Percentiles rank a stretch among this genome's conserved stretches.
Conservation (phyloP, 148 eudicot species). For the Spergularia marina region DNA sequence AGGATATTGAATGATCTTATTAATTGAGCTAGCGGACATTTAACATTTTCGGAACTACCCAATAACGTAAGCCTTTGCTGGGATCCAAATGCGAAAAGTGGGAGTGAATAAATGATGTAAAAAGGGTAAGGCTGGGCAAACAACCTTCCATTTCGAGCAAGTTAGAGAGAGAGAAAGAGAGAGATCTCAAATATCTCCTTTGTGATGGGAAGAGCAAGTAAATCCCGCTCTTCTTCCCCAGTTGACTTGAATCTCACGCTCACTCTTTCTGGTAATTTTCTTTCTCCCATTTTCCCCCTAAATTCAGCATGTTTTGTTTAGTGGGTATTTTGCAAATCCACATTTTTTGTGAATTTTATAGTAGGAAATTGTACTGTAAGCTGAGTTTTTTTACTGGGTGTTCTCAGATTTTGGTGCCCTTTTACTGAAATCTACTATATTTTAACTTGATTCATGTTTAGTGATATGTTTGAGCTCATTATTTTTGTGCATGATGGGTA, state of each 20-base stretch:
- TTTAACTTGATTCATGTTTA: neutral
- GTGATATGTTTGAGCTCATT: neutral
- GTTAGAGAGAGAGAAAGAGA: neutral
- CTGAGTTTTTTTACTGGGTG: neutral
- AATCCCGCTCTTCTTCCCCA: conserved; percentile 14
- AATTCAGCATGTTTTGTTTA: neutral
- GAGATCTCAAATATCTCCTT: neutral
- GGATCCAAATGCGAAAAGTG: too few species aligned
- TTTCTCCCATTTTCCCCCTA: neutral
- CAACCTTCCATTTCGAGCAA: neutral
- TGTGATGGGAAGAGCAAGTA: conserved; percentile 15
- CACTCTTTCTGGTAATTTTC: conserved; percentile 6
- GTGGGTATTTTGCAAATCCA: neutral
- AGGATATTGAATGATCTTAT: too few species aligned
- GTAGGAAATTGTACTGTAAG: neutral
- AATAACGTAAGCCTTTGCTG: too few species aligned
- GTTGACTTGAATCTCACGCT: neutral
- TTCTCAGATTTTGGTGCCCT: neutral
- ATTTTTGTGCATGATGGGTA: conserved; percentile 16
- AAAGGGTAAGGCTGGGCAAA: neutral
- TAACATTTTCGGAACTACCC: too few species aligned
- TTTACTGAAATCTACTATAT: too few species aligned
- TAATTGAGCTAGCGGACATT: too few species aligned
- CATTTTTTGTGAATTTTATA: too few species aligned
- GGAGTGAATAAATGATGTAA: neutral